Base-by-base conservation (phyloP, 1,139 yeast species). In the Saccharomyces pastorianus region DNA sequence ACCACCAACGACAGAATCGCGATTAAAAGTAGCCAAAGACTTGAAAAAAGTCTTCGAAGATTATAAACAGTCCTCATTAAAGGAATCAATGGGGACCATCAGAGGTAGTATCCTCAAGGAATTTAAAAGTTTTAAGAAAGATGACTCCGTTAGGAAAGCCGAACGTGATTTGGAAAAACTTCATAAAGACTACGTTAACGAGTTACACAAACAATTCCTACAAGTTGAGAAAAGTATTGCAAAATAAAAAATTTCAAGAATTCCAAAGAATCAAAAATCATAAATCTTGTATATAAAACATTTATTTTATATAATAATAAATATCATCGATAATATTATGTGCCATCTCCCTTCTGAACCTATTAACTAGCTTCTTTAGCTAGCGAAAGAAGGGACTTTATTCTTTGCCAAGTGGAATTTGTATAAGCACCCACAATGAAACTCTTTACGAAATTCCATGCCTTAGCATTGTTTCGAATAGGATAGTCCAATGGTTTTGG, bases 401-500 rank as follows among this genome's bases (percentile, higher is more conserved):
- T 60, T 61, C 80, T 81, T 55, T 82, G 82, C 93, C 96, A 88
- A 25, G 77, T 59, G 54, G 95, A 82, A 29, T 65, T 63, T 58
- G 86, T 95, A 66, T 91, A 93, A 17, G 96, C 95, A n/a, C 91
- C 95, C 46, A 80, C 79, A 65, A 90, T 90, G 69, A 93, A 79
- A 42, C 89, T 84, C 58, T 79, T 79, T 4, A 91, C 95, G 72
- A 93, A 85, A 13, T 77, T 78, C 97, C 98, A 91, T 0, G 98
- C 96, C 62, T 80, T 83, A 61, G 82, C 80, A 60, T 84, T 88
- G 64, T 85, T 84, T 32, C 81, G 79, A 59, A 93, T 88, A 3
- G 99, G 99, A 67, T 93, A 93, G 68, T 93, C 98, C 55, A 93
- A 74, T 2, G 91, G 89, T 31, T 83, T 81, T 1, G 99, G 99